Conservation (phyloP, 75 land plant species). For the Cupressus sempervirens region DNA sequence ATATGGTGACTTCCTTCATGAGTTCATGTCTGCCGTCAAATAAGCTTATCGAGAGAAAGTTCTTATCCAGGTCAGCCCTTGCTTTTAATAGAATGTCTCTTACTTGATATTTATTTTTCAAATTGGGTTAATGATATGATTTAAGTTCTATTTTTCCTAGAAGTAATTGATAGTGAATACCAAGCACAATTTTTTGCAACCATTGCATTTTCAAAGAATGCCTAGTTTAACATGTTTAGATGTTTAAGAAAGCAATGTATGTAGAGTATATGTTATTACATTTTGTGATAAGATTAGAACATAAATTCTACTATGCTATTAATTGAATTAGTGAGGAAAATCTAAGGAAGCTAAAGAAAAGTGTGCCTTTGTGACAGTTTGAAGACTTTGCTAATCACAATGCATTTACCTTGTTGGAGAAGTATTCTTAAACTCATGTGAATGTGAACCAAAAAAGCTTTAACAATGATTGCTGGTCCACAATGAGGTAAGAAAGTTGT, state of each 20-base stretch:
- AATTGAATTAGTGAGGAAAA: background rate
- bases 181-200: background rate
- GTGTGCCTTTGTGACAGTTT: slow-evolving; percentile 41
- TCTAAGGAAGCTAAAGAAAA: background rate
- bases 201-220: background rate
- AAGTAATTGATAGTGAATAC: background rate
- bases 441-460: too few relatives aligned
- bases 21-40: slow-evolving; percentile 89
- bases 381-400: slow-evolving; percentile 98
- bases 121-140: background rate
- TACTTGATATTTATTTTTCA: background rate
- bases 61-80: slow-evolving; percentile 67
- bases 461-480: too few relatives aligned
- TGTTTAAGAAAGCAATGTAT: too few relatives aligned
- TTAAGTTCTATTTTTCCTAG: background rate
- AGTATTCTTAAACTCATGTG: slow-evolving; percentile 76
- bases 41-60: slow-evolving; percentile 91
- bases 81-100: background rate
- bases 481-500: too few relatives aligned
- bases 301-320: background rate
- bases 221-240: background rate
- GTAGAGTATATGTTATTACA: background rate
- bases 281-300: background rate
- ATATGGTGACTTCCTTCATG: slow-evolving; percentile 66
- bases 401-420: slow-evolving; percentile 83